Evolutionary conservation across 202 grass and related monocot species (phyloP).

Genomic region (Bolboschoenoplectus hybrid): DNA sequence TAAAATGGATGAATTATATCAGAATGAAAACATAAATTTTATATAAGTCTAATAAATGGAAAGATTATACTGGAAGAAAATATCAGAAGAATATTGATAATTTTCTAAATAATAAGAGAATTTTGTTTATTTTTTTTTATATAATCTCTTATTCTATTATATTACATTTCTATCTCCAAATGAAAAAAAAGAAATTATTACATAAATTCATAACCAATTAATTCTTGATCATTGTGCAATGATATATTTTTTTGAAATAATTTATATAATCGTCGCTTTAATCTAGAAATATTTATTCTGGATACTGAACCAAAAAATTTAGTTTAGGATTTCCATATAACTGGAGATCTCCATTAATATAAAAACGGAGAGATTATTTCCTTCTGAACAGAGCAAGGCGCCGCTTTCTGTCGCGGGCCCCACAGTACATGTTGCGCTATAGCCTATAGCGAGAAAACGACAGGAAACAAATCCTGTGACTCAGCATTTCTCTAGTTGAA

Average conservation of each 20-base stretch:
- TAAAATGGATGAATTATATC: no score
- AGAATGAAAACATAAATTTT: no score
- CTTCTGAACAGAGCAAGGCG: not conserved
- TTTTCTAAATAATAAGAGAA: no score
- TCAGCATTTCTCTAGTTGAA: not conserved
- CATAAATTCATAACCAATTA: no score
- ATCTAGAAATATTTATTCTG: not conserved
- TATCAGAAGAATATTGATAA: no score
- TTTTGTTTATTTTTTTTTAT: no score
- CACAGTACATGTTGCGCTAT: slow-evolving; percentile 5
- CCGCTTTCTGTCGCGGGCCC: slow-evolving; percentile 26
- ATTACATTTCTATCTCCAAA: no score
- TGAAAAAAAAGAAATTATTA: no score
- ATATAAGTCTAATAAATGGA: no score
- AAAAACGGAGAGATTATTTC: not conserved
- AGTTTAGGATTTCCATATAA: not conserved
- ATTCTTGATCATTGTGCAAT: no score
- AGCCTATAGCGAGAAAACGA: slow-evolving; percentile 6
- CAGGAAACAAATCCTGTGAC: slow-evolving; percentile 32
- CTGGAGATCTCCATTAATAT: not conserved
- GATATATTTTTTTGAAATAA: not conserved
- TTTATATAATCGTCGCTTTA: not conserved
- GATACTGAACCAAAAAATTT: not conserved
- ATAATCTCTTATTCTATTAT: no score
- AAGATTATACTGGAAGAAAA: no score